Conservation (phyloP, 2,329 filamentous ascomycete genomes). For the Penicillium sp. region DNA sequence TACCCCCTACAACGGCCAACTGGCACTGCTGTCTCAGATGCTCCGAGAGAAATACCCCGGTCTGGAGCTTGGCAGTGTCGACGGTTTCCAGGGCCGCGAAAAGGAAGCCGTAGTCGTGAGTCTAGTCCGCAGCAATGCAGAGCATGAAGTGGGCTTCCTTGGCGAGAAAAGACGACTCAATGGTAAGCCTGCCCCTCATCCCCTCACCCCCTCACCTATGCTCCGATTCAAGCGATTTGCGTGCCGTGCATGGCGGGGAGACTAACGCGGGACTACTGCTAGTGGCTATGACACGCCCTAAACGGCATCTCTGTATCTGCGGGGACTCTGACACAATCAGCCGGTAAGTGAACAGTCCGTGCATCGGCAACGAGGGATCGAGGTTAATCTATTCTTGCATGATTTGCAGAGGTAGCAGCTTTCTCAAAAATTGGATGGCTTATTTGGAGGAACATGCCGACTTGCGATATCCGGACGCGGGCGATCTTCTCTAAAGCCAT, state of each 20-base stretch:
- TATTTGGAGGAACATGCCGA: slow-evolving; percentile 90
- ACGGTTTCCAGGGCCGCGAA: slow-evolving; percentile 95
- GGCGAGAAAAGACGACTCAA: slow-evolving; percentile 91
- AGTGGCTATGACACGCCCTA: slow-evolving; percentile 97
- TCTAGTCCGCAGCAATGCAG: slow-evolving; percentile 87
- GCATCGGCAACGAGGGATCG: neutral
- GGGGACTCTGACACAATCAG: slow-evolving; percentile 93
- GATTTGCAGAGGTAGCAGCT: slow-evolving; percentile 72
- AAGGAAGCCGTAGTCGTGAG: slow-evolving; percentile 95
- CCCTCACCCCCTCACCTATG: neutral
- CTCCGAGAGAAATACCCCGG: slow-evolving; percentile 82
- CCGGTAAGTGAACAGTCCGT: slow-evolving; percentile 63
- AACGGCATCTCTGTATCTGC: slow-evolving; percentile 85
- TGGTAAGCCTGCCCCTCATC: slow-evolving; percentile 60
- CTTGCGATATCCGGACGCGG: slow-evolving; percentile 77
- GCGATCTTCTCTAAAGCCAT: slow-evolving; percentile 36
- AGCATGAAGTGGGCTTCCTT: slow-evolving; percentile 89
- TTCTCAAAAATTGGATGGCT: slow-evolving; percentile 88
- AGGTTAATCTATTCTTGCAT: slow-evolving; percentile 16
- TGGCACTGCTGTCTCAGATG: slow-evolving; percentile 73
- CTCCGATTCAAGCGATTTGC: neutral
- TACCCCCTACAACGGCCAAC: slow-evolving; percentile 95
- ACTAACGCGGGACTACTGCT: slow-evolving; percentile 22
- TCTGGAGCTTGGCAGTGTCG: slow-evolving; percentile 93
- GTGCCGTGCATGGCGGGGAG: neutral